Percentiles rank a stretch among this genome's conserved stretches.
These are phyloP conservation scores for Botrytis pseudocinerea DNA, from an alignment of 2,329 filamentous ascomycete genomes.

Conservation along the genomic window DNA sequence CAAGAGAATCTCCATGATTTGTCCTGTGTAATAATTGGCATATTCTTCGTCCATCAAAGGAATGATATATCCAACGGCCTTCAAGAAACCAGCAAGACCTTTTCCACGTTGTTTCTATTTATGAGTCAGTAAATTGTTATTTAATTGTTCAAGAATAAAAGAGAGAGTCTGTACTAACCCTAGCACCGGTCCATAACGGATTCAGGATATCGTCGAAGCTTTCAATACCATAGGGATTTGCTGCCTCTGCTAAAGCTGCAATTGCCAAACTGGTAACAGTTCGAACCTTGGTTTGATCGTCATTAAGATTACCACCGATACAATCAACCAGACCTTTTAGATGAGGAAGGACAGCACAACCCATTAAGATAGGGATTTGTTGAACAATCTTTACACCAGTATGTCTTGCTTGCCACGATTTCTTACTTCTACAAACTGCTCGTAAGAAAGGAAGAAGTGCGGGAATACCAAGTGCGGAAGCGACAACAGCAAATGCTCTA, in stretches of 20 bases:
- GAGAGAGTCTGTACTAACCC: constrained; percentile 10
- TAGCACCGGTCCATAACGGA: constrained; percentile 86
- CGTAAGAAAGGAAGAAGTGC: constrained; percentile 91
- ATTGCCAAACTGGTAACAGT: constrained; percentile 96
- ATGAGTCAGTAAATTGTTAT: neutral
- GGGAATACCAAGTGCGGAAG: constrained; percentile 92
- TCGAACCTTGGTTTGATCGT: constrained; percentile 96
- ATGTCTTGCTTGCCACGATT: constrained; percentile 97
- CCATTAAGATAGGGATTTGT: constrained; percentile 98
- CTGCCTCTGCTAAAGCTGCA: constrained; percentile 90
- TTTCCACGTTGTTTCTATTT: constrained; percentile 87
- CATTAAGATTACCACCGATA: constrained; percentile 92
- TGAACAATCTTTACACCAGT: constrained; percentile 99
- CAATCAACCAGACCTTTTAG: constrained; percentile 95
- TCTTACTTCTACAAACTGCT: constrained; percentile 96
- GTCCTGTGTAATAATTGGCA: constrained; percentile 96
- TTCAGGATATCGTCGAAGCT: constrained; percentile 98
- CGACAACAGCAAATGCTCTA: constrained; percentile 94
- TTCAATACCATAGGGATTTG: constrained; percentile 98
- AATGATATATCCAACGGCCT: constrained; percentile 97
- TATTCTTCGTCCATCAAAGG: constrained; percentile 99
- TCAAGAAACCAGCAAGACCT: constrained; percentile 90
- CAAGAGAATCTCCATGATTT: constrained; percentile 98
- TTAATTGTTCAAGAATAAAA: neutral
- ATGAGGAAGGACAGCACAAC: constrained; percentile 92